Conservation (phyloP, 2,329 filamentous ascomycete species). For the Lecanicillium sp. region DNA sequence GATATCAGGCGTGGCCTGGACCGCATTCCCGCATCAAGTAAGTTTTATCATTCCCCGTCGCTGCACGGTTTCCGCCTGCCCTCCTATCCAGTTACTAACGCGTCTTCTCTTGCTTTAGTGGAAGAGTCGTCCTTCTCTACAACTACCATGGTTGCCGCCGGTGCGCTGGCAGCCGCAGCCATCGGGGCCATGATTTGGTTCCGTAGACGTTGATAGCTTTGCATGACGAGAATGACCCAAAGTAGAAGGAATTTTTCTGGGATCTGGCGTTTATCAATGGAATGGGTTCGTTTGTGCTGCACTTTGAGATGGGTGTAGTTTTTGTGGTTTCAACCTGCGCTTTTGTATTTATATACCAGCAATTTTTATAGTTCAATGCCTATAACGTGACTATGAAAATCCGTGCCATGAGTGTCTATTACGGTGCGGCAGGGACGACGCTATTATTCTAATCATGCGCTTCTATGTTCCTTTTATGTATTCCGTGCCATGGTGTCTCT, state of each 20-base stretch:
- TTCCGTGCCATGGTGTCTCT: too few species aligned
- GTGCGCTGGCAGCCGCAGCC: slow-evolving; percentile 28
- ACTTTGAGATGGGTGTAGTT: not conserved
- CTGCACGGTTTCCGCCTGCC: too few species aligned
- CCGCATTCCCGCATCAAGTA: slow-evolving; percentile 23
- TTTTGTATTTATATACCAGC: not conserved
- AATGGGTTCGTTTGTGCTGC: too few species aligned
- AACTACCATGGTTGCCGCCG: slow-evolving; percentile 23
- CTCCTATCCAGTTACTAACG: slow-evolving; percentile 16
- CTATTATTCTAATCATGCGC: too few species aligned
- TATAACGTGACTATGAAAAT: too few species aligned
- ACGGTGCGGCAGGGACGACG: too few species aligned
- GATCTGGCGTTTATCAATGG: not conserved
- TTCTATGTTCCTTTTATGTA: too few species aligned
- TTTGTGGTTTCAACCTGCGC: not conserved
- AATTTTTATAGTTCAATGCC: too few species aligned
- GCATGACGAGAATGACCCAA: too few species aligned
- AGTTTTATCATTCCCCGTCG: too few species aligned
- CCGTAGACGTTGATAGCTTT: slow-evolving; percentile 17
- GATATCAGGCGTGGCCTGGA: slow-evolving; percentile 28
- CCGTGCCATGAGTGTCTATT: too few species aligned
- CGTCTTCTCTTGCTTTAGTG: slow-evolving; percentile 14
- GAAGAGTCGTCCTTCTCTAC: slow-evolving; percentile 23
- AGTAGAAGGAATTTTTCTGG: not conserved
- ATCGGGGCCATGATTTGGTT: slow-evolving; percentile 29